Percentiles rank a stretch among this genome's conserved stretches.
phyloP scores from a whole-genome alignment of 2,329 filamentous ascomycete genomes.

The Pezicula rhizophila region DNA sequence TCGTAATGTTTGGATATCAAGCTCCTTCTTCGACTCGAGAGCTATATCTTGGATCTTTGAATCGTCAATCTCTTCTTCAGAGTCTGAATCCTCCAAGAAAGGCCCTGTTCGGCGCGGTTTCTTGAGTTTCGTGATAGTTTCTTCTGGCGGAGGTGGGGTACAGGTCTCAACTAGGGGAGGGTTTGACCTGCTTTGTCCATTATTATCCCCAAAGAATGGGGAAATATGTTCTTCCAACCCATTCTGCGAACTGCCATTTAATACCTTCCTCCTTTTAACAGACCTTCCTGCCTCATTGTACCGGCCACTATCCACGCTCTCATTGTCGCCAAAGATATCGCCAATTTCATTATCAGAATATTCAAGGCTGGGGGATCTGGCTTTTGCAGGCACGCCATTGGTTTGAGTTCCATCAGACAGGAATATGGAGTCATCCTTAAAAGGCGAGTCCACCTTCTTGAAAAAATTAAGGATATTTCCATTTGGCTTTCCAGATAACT shows the following conservation, averaged over 20 bases:
- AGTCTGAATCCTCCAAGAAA: constrained; percentile 67
- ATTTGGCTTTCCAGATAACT: constrained; percentile 37
- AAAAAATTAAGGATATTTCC: constrained; percentile 70
- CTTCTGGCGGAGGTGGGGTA: constrained; percentile 12
- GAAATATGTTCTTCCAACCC: not conserved
- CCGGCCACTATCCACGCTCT: constrained; percentile 18
- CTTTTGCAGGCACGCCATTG: constrained; percentile 5
- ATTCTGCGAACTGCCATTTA: constrained; percentile 1
- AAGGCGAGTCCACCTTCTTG: constrained; percentile 52
- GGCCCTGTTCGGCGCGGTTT: constrained; percentile 41
- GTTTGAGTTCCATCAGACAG: constrained; percentile 29
- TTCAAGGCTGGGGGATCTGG: constrained; percentile 9
- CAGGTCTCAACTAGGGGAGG: constrained; percentile 6
- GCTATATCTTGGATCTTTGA: constrained; percentile 10
- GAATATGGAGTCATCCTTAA: constrained; percentile 53
- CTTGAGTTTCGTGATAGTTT: constrained; percentile 24
- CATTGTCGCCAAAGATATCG: constrained; percentile 19
- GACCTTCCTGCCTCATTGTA: constrained; percentile 33
- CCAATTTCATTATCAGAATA: constrained; percentile 14
- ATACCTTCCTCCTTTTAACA: constrained; percentile 38
- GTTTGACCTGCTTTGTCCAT: constrained; percentile 1
- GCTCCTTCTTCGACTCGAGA: constrained; percentile 11
- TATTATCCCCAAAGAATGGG: not conserved
- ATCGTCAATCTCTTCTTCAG: constrained; percentile 34
- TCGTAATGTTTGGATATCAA: constrained; percentile 7